Base-by-base conservation (phyloP, 2,329 filamentous ascomycete genomes). In the Rutstroemia sydowiana region DNA sequence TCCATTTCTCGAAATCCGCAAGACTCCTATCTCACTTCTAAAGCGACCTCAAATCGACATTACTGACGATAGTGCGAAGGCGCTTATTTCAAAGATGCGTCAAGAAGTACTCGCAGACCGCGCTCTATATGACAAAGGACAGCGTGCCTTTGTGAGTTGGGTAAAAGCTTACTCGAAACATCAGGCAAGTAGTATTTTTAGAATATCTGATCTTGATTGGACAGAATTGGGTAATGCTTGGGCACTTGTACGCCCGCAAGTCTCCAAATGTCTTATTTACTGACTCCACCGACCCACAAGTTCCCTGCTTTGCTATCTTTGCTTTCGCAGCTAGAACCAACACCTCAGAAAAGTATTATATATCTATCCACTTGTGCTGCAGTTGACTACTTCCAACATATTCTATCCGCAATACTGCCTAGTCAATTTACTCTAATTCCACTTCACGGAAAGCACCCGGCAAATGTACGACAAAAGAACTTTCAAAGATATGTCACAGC, bases 281-380 rank as follows among this genome's bases (percentile, higher is more conserved):
- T 87, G 2, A 81, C 82, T 2, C 85, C 84, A 2, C 81, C 92
- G 0, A 85, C 82, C 16, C 84, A 92, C 56, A 96, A 95, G 68
- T 73, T 95, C 32, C 85, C 88, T 0, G 80, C 84, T 0, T 70
- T 95, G 2, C 76, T 81, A 45, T 79, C 83, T 28, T 75, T 97
- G 0, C 74, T 97, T 2, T 73, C 79, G 18, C 75, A 78, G 13
- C 69, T 95, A 20, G 75, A 85, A n/a, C 79, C 87, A 0, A 77
- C 75, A 4, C 92, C 92, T 0, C 84, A 91, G 58, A 90, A 91
- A 64, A 86, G 83, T 30, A 96, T 98, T 49, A 76, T 96, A 48
- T 98, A 96, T 66, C 76, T 97, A 20, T 95, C 91, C 0, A 96
- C 92, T 2, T 96, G 93, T 67, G 91, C 90, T 30, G 87, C 88